phyloP scores from a whole-genome alignment of 805 yeast species.

The Teunomyces gatunensis region DNA sequence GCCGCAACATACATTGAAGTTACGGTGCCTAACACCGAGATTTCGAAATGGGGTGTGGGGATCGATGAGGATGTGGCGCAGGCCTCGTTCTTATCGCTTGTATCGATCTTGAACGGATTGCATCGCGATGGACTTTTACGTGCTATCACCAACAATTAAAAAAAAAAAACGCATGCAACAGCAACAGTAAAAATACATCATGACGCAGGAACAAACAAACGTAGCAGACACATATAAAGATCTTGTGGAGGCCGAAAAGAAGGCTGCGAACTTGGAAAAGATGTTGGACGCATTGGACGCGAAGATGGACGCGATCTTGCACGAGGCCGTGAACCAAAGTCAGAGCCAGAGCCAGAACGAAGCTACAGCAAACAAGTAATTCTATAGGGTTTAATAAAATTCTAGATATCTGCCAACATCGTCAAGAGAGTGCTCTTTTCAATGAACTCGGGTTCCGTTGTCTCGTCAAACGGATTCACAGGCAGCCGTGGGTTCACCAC shows the following conservation, averaged over 20 bases:
- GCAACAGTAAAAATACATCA: constrained; percentile 4
- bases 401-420: constrained; percentile 6
- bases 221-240: constrained; percentile 59
- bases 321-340: constrained; percentile 43
- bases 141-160: neutral
- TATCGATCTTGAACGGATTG: constrained; percentile 60
- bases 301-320: constrained; percentile 55
- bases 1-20: constrained; percentile 71
- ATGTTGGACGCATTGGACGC: constrained; percentile 65
- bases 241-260: constrained; percentile 63
- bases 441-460: constrained; percentile 54
- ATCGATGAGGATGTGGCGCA: constrained; percentile 85
- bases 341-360: constrained; percentile 21
- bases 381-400: neutral
- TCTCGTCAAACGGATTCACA: constrained; percentile 67
- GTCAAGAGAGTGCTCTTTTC: constrained; percentile 15
- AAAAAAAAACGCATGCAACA: neutral
- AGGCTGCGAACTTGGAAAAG: constrained; percentile 60
- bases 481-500: constrained; percentile 69
- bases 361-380: neutral
- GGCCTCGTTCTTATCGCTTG: constrained; percentile 71
- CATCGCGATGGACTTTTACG: constrained; percentile 9
- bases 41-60: constrained; percentile 84
- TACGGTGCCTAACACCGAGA: constrained; percentile 14
- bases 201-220: constrained; percentile 34